These are phyloP conservation scores for Auricularia sp. DNA, from an alignment of 768 basidiomycete species.

Conservation along the genomic window DNA sequence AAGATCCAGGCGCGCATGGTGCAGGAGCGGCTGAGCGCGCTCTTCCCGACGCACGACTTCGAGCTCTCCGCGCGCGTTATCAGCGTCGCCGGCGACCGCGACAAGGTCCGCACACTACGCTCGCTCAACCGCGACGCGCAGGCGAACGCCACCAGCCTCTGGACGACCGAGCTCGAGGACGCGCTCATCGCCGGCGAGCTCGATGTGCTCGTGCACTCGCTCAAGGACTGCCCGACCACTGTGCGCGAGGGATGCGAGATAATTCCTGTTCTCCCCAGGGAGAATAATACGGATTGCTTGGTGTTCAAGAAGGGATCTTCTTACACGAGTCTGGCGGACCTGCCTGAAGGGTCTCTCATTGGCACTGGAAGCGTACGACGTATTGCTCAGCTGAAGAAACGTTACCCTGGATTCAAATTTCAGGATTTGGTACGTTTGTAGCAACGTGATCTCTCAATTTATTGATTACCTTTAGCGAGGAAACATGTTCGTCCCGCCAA, in stretches of 20 bases:
- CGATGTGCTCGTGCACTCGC: conserved; percentile 86
- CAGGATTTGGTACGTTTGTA: conserved; percentile 69
- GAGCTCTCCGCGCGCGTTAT: conserved; percentile 25
- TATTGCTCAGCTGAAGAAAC: conserved; percentile 79
- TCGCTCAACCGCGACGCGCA: neutral
- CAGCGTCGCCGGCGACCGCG: conserved; percentile 66
- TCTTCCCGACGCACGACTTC: conserved; percentile 43
- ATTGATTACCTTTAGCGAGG: conserved; percentile 46
- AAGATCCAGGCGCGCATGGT: conserved; percentile 84
- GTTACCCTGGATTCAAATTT: conserved; percentile 68
- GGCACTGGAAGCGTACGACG: conserved; percentile 92
- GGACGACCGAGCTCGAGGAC: conserved; percentile 96
- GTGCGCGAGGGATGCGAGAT: conserved; percentile 79
- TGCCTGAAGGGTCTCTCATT: conserved; percentile 84
- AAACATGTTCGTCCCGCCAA: conserved; percentile 55
- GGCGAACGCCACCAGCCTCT: conserved; percentile 63
- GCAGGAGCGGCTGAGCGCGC: conserved; percentile 46
- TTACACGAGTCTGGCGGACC: conserved; percentile 68
- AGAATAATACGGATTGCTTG: conserved; percentile 81
- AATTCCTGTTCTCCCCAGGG: conserved; percentile 75
- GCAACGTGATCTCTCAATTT: conserved; percentile 2
- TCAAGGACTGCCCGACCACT: conserved; percentile 89
- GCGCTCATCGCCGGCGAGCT: conserved; percentile 60
- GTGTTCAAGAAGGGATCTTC: conserved; percentile 67
- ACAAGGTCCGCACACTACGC: conserved; percentile 40